A percentile compares a stretch with the other conserved stretches of the same genome.
Evolutionary conservation across 768 basidiomycete genomes (phyloP).

Genomic region (Boletus patriciae): DNA sequence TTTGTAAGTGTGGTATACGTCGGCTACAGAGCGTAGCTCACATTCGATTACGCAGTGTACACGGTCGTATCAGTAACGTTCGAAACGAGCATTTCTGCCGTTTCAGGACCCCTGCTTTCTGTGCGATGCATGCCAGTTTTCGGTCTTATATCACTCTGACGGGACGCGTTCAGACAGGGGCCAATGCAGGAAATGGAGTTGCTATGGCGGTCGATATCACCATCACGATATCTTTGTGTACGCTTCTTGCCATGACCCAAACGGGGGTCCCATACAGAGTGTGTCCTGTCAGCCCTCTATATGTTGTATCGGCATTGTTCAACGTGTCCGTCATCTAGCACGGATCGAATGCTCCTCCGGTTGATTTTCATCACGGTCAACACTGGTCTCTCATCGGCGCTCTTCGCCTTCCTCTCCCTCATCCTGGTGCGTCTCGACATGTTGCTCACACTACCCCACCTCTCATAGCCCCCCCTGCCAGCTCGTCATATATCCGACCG

Average conservation of each 20-base stretch:
- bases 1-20: too few species aligned
- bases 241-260: constrained; percentile 23
- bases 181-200: too few species aligned
- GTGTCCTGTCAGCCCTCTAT: background rate
- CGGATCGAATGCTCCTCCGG: constrained; percentile 25
- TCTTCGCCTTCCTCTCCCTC: constrained; percentile 22
- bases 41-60: too few species aligned
- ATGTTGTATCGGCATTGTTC: background rate
- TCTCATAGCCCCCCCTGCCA: background rate
- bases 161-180: too few species aligned
- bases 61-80: too few species aligned
- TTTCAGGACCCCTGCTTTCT: too few species aligned
- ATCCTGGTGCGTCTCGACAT: constrained; percentile 18
- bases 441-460: background rate
- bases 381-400: constrained; percentile 24
- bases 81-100: too few species aligned
- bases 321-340: constrained; percentile 15
- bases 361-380: constrained; percentile 28
- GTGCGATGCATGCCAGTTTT: too few species aligned
- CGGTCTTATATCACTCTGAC: too few species aligned
- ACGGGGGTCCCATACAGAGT: background rate
- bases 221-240: constrained; percentile 12
- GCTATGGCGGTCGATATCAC: too few species aligned
- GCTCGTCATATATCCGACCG: constrained; percentile 25
- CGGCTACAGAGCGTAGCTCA: too few species aligned